phyloP scores from a whole-genome alignment of 176 grass and related monocot species.

The Eremochloa ophiuroides region DNA sequence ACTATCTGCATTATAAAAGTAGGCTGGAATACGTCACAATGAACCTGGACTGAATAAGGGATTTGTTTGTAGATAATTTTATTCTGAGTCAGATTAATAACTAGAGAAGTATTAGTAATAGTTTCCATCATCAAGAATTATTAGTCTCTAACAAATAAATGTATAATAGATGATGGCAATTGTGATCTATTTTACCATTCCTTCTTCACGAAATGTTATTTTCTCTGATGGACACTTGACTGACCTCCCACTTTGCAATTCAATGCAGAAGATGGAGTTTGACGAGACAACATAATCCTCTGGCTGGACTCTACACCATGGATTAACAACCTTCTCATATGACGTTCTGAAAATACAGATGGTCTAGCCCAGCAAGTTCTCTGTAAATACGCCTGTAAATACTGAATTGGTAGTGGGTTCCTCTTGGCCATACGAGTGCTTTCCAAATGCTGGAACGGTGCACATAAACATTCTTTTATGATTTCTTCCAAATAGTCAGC shows the following conservation, averaged over 20 bases:
- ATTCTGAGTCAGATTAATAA: neutral
- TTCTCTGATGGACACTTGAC: neutral
- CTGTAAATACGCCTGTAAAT: slow-evolving; percentile 45
- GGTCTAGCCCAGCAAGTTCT: slow-evolving; percentile 13
- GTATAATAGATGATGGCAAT: neutral
- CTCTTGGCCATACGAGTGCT: slow-evolving; percentile 7
- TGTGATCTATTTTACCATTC: neutral
- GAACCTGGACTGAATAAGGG: neutral
- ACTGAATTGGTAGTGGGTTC: neutral
- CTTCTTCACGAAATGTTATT: neutral
- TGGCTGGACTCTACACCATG: neutral
- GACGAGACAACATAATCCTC: slow-evolving; percentile 34
- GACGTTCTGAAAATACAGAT: slow-evolving; percentile 16
- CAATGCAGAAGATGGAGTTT: slow-evolving; percentile 53
- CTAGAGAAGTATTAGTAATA: neutral
- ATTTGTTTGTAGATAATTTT: neutral
- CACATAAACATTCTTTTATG: slow-evolving; percentile 37
- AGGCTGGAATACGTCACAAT: neutral
- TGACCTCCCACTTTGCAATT: neutral
- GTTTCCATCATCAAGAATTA: neutral
- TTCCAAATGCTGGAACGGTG: slow-evolving; percentile 29
- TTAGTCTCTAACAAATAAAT: neutral
- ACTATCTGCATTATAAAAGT: neutral
- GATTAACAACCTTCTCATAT: neutral
- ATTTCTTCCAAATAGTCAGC: slow-evolving; percentile 20